Evolutionary conservation across 164 flowering plant species (phyloP).

Genomic region (Dillenia suffruticosa): DNA sequence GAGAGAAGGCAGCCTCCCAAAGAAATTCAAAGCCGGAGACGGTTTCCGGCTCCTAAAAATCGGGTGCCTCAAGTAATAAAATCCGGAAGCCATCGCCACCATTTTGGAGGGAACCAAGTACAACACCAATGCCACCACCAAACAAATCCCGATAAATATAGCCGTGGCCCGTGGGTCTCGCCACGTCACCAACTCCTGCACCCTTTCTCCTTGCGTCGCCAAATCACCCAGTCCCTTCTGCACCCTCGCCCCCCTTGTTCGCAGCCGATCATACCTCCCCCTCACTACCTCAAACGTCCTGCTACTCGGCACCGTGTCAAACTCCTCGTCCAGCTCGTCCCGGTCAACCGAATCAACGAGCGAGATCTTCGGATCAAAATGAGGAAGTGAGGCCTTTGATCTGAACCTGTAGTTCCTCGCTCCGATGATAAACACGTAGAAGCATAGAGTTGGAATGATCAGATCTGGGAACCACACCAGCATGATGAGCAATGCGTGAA

Average conservation of each 20-base stretch:
- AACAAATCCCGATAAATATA: slow-evolving; percentile 59
- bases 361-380: slow-evolving; percentile 51
- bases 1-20: slow-evolving; percentile 71
- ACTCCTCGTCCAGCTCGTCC: slow-evolving; percentile 91
- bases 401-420: slow-evolving; percentile 71
- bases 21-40: slow-evolving; percentile 73
- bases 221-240: slow-evolving; percentile 70
- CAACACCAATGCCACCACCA: slow-evolving; percentile 50
- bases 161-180: slow-evolving; percentile 86
- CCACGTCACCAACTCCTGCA: slow-evolving; percentile 87
- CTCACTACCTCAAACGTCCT: slow-evolving; percentile 45
- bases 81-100: slow-evolving; percentile 79
- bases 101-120: slow-evolving; percentile 77
- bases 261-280: slow-evolving; percentile 63
- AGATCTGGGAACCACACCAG: slow-evolving; percentile 88
- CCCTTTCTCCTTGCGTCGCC: slow-evolving; percentile 79
- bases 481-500: slow-evolving; percentile 67
- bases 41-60: slow-evolving; percentile 78
- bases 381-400: slow-evolving; percentile 36
- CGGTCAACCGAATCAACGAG: slow-evolving; percentile 46
- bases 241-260: slow-evolving; percentile 63
- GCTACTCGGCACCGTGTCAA: slow-evolving; percentile 59
- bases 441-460: slow-evolving; percentile 57
- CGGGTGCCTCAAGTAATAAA: slow-evolving; percentile 82
- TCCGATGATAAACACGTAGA: slow-evolving; percentile 65